phyloP scores from a whole-genome alignment of 225 moss, liverwort and hornwort genomes.

The Anthoceros angustus region DNA sequence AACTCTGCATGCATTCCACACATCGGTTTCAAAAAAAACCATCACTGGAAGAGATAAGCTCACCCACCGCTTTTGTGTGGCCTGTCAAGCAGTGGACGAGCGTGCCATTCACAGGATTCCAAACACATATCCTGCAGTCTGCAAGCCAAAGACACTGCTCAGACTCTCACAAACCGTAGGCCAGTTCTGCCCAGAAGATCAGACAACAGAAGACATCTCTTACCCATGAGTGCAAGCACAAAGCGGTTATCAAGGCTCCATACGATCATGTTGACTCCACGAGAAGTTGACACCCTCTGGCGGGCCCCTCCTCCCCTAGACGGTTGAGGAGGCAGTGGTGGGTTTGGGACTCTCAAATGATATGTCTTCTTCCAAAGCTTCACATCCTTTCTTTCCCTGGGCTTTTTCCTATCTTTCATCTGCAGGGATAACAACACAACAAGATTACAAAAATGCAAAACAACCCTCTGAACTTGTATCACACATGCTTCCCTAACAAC shows the following conservation, averaged over 20 bases:
- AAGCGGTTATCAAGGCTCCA: slow-evolving; percentile 99
- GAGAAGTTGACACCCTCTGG: slow-evolving; percentile 69
- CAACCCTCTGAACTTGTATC: not conserved
- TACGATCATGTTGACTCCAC: slow-evolving; percentile 97
- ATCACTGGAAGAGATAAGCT: not conserved
- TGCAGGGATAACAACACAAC: not conserved
- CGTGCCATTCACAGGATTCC: slow-evolving; percentile 98
- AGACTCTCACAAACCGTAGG: slow-evolving; percentile 65
- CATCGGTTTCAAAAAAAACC: not conserved
- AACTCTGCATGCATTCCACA: not conserved
- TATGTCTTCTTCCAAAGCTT: slow-evolving; percentile 64
- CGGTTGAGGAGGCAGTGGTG: slow-evolving; percentile 75
- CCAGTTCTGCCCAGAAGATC: not conserved
- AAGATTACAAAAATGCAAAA: not conserved
- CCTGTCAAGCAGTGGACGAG: slow-evolving; percentile 95
- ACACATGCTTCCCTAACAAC: not conserved
- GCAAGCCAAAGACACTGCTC: slow-evolving; percentile 11
- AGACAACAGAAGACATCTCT: not conserved
- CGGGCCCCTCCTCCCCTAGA: slow-evolving; percentile 71
- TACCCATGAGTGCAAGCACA: slow-evolving; percentile 98
- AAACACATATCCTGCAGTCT: slow-evolving; percentile 98
- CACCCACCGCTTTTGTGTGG: slow-evolving; percentile 62
- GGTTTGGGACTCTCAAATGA: slow-evolving; percentile 81
- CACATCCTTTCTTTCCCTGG: not conserved
- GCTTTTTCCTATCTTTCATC: not conserved